Evolutionary conservation across 2,329 filamentous ascomycete species (phyloP).

Genomic region (Dactylellina leptospora): DNA sequence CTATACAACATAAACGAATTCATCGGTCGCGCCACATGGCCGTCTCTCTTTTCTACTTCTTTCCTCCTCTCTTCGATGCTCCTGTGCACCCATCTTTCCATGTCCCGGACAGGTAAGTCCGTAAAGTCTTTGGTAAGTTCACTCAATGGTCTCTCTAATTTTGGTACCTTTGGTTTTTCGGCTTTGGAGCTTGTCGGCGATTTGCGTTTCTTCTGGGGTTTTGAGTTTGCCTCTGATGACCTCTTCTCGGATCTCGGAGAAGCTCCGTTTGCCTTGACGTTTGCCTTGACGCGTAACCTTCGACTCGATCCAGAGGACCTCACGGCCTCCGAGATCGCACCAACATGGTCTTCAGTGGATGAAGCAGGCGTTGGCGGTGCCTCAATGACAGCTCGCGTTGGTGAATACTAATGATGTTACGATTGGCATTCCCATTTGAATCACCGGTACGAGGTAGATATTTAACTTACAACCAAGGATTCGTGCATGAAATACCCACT

Average conservation of each 20-base stretch:
- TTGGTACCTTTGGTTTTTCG: conserved; percentile 64
- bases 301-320: background rate
- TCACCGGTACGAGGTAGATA: background rate
- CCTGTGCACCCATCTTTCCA: conserved; percentile 80
- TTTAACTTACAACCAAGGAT: conserved; percentile 15
- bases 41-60: conserved; percentile 76
- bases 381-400: conserved; percentile 14
- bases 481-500: conserved; percentile 28
- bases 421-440: background rate
- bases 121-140: conserved; percentile 72
- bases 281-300: background rate
- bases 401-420: conserved; percentile 26
- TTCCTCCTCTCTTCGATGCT: conserved; percentile 71
- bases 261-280: background rate
- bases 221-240: background rate
- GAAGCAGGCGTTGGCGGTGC: conserved; percentile 29
- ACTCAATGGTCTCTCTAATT: conserved; percentile 74
- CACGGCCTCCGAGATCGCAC: background rate
- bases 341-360: conserved; percentile 20
- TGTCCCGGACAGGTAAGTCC: conserved; percentile 75
- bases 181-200: conserved; percentile 54
- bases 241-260: conserved; percentile 4
- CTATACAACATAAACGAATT: conserved; percentile 99
- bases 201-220: conserved; percentile 39
- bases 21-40: conserved; percentile 89